These are phyloP conservation scores for Capronia coronata DNA, from an alignment of 2,329 filamentous ascomycete genomes.

Conservation along the genomic window DNA sequence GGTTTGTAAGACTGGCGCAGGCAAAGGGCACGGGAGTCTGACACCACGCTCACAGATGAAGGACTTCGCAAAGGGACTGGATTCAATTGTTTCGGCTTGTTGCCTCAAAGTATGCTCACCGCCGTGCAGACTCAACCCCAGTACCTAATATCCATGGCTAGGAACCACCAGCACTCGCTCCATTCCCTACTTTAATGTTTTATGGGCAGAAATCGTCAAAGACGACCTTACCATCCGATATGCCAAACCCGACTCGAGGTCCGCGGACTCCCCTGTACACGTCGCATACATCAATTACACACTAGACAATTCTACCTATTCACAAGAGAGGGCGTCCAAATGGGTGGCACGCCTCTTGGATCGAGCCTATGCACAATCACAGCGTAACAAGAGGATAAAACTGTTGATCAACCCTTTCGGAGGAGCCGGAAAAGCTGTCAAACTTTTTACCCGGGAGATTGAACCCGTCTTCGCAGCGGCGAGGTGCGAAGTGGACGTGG, in stretches of 20 bases:
- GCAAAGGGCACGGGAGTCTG: neutral
- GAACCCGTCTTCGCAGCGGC: slow-evolving; percentile 79
- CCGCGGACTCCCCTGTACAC: slow-evolving; percentile 46
- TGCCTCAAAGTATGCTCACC: slow-evolving; percentile 43
- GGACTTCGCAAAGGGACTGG: slow-evolving; percentile 17
- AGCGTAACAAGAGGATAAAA: slow-evolving; percentile 70
- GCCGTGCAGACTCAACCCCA: neutral
- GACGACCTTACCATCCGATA: slow-evolving; percentile 64
- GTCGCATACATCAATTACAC: slow-evolving; percentile 57
- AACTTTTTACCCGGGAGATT: slow-evolving; percentile 66
- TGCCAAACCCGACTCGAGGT: slow-evolving; percentile 54
- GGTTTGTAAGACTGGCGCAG: slow-evolving; percentile 36
- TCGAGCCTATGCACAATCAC: slow-evolving; percentile 62
- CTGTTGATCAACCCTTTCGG: slow-evolving; percentile 87
- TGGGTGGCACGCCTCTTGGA: slow-evolving; percentile 63
- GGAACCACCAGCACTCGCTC: slow-evolving; percentile 47
- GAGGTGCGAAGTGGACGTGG: slow-evolving; percentile 66
- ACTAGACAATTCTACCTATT: slow-evolving; percentile 47
- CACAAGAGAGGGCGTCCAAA: slow-evolving; percentile 37
- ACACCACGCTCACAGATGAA: slow-evolving; percentile 18
- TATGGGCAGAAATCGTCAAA: slow-evolving; percentile 66
- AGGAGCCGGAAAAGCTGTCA: slow-evolving; percentile 69
- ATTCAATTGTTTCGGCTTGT: slow-evolving; percentile 52
- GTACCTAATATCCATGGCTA: slow-evolving; percentile 23
- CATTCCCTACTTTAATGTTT: slow-evolving; percentile 74